These are phyloP conservation scores for Picea glauca DNA, from an alignment of 75 land plant species.

Conservation along the genomic window DNA sequence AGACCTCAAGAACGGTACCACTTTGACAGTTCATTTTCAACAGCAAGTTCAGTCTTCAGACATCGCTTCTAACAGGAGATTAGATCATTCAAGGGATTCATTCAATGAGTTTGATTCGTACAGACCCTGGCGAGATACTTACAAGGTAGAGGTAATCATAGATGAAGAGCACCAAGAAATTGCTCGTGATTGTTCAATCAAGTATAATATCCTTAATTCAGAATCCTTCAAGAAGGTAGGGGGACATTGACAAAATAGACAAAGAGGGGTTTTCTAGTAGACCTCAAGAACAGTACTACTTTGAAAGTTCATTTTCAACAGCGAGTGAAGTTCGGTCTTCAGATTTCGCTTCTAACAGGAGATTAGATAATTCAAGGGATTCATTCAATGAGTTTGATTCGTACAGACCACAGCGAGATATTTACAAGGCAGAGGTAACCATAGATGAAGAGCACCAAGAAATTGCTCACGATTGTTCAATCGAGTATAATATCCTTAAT, in stretches of 20 bases:
- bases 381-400: conserved; percentile 5
- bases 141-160: not conserved
- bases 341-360: not conserved
- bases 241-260: not conserved
- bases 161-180: not conserved
- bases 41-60: not conserved
- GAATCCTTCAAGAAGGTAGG: conserved; percentile 2
- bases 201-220: conserved; percentile 8
- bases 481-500: conserved; percentile 7
- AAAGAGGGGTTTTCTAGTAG: not conserved
- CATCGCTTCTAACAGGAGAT: not conserved
- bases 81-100: not conserved
- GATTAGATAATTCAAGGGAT: not conserved
- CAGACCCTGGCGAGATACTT: not conserved
- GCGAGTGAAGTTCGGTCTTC: not conserved
- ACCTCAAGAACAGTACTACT: not conserved
- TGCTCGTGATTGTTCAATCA: not conserved
- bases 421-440: not conserved
- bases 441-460: not conserved
- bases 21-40: not conserved
- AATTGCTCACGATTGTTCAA: not conserved
- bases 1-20: not conserved
- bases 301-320: not conserved
- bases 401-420: not conserved
- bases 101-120: conserved; percentile 8